Conservation (phyloP, 768 basidiomycete genomes). For the Xerocomus brunneocitrinus region DNA sequence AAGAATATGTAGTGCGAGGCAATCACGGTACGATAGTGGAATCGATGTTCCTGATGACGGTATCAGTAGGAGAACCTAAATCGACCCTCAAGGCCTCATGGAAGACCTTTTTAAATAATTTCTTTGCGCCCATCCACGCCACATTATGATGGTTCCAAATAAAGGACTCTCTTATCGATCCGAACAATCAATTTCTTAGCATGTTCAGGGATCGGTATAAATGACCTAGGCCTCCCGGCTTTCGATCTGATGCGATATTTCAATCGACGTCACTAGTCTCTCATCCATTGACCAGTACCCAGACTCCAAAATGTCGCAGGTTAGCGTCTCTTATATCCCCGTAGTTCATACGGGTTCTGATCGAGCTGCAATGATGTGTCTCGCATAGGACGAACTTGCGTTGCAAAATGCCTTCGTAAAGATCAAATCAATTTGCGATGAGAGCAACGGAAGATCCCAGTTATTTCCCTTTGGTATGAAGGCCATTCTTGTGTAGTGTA, state of each 20-base stretch:
- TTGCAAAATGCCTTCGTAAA: conserved; percentile 1
- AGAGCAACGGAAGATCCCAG: conserved; percentile 3
- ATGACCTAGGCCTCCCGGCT: background rate
- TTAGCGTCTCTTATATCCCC: background rate
- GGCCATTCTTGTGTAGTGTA: background rate
- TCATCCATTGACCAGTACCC: background rate
- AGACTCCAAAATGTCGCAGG: background rate
- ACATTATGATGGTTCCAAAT: too few species aligned
- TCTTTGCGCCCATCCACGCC: too few species aligned
- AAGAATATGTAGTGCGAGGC: too few species aligned
- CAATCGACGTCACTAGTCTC: too few species aligned
- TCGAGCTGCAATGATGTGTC: background rate
- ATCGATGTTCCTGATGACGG: too few species aligned
- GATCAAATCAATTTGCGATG: conserved; percentile 1
- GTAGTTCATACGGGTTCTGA: background rate
- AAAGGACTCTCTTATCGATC: background rate
- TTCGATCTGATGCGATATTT: background rate
- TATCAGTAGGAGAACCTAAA: too few species aligned
- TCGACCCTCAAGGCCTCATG: too few species aligned
- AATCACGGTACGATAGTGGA: too few species aligned
- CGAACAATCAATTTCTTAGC: background rate
- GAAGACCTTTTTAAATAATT: too few species aligned
- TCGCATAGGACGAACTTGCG: background rate
- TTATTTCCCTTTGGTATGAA: conserved; percentile 8
- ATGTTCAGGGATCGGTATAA: background rate